Percentiles rank a stretch among this genome's conserved stretches.
These are phyloP conservation scores for Phytophthora sansomeana DNA, from an alignment of 352 stramenopile genomes.

Conservation along the genomic window DNA sequence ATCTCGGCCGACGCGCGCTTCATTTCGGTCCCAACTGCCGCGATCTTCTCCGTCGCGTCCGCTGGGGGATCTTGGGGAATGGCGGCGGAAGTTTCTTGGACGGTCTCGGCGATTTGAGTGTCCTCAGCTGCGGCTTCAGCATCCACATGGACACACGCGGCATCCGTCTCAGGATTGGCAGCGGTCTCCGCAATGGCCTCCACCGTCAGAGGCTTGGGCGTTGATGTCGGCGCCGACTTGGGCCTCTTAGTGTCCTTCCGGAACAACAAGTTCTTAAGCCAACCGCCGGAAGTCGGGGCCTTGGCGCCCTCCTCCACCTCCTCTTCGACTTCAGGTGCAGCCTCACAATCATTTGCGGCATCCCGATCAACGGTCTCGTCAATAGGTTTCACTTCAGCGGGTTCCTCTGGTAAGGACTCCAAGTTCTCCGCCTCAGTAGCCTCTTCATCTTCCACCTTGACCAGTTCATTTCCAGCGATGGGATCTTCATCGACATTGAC, in stretches of 20 bases:
- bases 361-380: background rate
- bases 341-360: background rate
- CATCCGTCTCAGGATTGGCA: conserved; percentile 19
- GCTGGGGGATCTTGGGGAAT: conserved; percentile 34
- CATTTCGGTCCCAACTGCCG: conserved; percentile 10
- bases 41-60: background rate
- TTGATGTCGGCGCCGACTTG: no score
- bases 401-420: background rate
- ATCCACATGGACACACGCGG: conserved; percentile 21
- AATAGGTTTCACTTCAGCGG: background rate
- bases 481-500: no score
- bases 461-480: no score
- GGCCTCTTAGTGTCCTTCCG: no score
- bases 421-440: background rate
- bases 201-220: background rate
- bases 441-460: no score
- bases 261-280: conserved; percentile 35
- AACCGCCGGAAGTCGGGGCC: conserved; percentile 9
- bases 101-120: conserved; percentile 1
- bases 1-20: background rate
- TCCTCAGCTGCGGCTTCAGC: conserved; percentile 29
- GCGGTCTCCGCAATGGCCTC: background rate
- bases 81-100: conserved; percentile 31
- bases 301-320: conserved; percentile 2
- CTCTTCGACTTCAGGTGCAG: background rate